Base-by-base conservation (phyloP, 768 basidiomycete species). In the Rhodocollybia butyracea region DNA sequence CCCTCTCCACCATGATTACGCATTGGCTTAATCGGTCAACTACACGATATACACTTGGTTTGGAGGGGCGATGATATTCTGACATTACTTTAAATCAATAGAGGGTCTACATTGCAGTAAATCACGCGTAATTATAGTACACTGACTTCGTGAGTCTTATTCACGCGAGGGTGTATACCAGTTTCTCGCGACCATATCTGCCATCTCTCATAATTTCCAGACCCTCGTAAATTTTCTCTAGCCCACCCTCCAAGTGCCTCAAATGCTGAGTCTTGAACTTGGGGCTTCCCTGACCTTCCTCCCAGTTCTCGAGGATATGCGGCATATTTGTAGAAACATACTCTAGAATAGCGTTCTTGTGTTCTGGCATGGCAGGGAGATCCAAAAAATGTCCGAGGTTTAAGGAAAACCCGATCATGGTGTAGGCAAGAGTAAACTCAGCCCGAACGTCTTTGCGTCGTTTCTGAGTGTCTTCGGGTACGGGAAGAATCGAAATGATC, bases 361-460 rank as follows among this genome's bases (percentile, higher is more conserved):
- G 39, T 27, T 53, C 51, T 11, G 51, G 51, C 26, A 53, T 53
- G 11, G 51, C n/a, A 8, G 38, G 38, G 24, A 29, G 31, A 17
- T 40, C 31, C 26, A 53, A 39, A 5, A 31, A 24, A 43, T 36
- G 38, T n/a, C 21, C 51, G 26, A 53, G 42, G 8, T 24, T 41
- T 5, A 53, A 27, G 13, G 26, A 38, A 32, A 41, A 40, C 21
- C 51, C 51, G 31, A 53, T 22, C 40, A 36, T 26, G 36, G 51
- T 53, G 26, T 53, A 53, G 5, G 42, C 51, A 29, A 53, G 51
- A n/a, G 38, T 53, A 19, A 53, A 53, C n/a, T 53, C 51, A 13
- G 31, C 51, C 27, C 29, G n/a, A 19, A 53, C 51, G 10, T 53
- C 51, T 40, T 53, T 53, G 34, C 51, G 51, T n/a, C 51, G 51